Base-by-base conservation (phyloP, 2,329 filamentous ascomycete genomes). In the Biscogniauxia sp. region DNA sequence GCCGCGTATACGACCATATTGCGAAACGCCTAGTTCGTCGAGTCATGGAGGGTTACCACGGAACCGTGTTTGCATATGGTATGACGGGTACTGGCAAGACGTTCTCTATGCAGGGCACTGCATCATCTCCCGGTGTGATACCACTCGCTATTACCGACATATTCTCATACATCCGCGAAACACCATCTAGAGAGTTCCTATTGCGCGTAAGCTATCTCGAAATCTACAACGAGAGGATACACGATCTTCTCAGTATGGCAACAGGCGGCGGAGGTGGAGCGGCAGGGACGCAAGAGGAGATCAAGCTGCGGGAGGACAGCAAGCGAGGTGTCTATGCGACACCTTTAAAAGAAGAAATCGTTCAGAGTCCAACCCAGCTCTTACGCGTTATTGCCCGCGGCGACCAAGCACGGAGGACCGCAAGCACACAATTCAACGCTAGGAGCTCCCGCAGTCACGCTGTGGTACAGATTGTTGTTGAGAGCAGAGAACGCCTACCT, bases 31-130 rank as follows among this genome's bases (percentile, higher is more conserved):
- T 99, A 56, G 95, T 99, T 53, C 90, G 95, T 68, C 85, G 95
- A 70, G 95, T 99, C 55, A 99, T 99, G 95, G 95, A 99, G 79
- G 95, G 95, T 51, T 99, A 98, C 74, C 94, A 98, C 72, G 95
- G 94, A 61, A 99, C 95, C 0, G 95, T 99, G 23, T 98, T 99
- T 74, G 94, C 94, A 19, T 99, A 99, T 75, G 95, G 95, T 72
- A 98, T 98, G 93, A 99, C 95, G 3, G 95, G 95, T 64, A 98
- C 95, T 0, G 95, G 95, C 68, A 99, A 99, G 80, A 99, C 95
- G 0, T 99, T 98, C 75, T 98, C 94, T 49, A 99, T 99, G 95
- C 95, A 99, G 79, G 95, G 95, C 69, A 99, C 95, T 11, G 93
- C 93, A 53, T 92, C 91, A 2, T 96, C 93, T 49, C 95, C 95